Evolutionary conservation across 1,284 basidiomycete species (phyloP).

Genomic region (Papiliotrema terrestris): DNA sequence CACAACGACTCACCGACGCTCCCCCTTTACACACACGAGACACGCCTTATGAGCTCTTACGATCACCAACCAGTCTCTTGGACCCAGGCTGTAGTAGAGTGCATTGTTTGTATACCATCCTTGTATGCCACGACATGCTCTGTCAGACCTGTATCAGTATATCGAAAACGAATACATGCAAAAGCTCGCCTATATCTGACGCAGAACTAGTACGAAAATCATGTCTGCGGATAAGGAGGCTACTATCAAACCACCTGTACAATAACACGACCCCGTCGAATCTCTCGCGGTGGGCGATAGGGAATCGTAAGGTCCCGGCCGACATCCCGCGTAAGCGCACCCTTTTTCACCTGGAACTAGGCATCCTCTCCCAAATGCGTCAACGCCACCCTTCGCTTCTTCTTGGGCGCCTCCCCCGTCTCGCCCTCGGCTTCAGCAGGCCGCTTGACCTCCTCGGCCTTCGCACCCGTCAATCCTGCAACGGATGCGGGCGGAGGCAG

Average conservation of each 20-base stretch:
- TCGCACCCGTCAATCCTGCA: neutral
- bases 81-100: too few species aligned
- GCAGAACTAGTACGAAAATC: too few species aligned
- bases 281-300: neutral
- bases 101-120: too few species aligned
- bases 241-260: neutral
- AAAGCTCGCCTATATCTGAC: too few species aligned
- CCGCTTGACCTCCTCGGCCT: slow-evolving; percentile 1
- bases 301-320: neutral
- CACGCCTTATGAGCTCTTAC: too few species aligned
- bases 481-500: neutral
- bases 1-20: too few species aligned
- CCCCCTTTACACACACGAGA: too few species aligned
- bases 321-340: neutral
- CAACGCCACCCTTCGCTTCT: slow-evolving; percentile 79
- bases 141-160: too few species aligned
- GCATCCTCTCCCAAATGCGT: slow-evolving; percentile 53
- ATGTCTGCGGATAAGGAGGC: neutral
- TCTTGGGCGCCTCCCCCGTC: slow-evolving; percentile 57
- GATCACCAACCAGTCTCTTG: too few species aligned
- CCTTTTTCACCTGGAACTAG: neutral
- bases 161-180: too few species aligned
- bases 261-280: neutral
- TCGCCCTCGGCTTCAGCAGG: neutral
- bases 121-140: too few species aligned